Evolutionary conservation across 2,329 filamentous ascomycete species (phyloP), one percentile per base, ranked within the genome.

Genomic region (Colletotrichum graminicola): DNA sequence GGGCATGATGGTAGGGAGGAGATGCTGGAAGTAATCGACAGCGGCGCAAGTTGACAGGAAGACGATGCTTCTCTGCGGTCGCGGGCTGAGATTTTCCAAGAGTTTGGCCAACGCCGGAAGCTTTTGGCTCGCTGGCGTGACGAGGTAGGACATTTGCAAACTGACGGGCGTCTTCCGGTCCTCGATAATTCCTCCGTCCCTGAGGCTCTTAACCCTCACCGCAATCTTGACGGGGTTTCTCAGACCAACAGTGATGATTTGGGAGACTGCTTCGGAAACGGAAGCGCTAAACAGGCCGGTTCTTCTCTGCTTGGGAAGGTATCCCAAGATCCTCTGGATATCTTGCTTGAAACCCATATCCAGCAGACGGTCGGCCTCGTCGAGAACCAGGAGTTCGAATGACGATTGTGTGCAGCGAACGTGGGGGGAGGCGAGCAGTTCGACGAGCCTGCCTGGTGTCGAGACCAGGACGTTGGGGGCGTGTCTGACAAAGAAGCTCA

Each of bases 341-440:
- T 97, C 94, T 67, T 93, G 91, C 80, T 97, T 96, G 82, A 99
- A 98, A 7, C 97, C 96, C 29, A 98, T 87, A 81, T 99, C 96
- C 14, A 99, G 86, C 34, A 99, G 84, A 71, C 96, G 89, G 81
- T 99, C 96, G 61, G 95, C 96, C 83, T 99, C 96, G 78, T 99
- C 96, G 45, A 99, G 87, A 4, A 99, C 93, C 14, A 99, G 88
- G 61, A 94, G 90, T 79, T 99, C 95, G 75, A 99, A 98, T 0
- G 93, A 93, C 1, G 93, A 94, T 73, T 95, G 92, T 0, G 94
- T 91, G 76, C 93, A 95, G 79, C 97, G 93, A 18, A 97, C 94
- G 77, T 97, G 92, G 1, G 91, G 93, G 1, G 94, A 97, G 0
- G 92, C 91, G 5, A 99, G 86, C 0, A 99, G 88, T 78, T 98